These are phyloP conservation scores for Scutellaria barbata DNA, from an alignment of 257 asterid genomes.

Conservation along the genomic window DNA sequence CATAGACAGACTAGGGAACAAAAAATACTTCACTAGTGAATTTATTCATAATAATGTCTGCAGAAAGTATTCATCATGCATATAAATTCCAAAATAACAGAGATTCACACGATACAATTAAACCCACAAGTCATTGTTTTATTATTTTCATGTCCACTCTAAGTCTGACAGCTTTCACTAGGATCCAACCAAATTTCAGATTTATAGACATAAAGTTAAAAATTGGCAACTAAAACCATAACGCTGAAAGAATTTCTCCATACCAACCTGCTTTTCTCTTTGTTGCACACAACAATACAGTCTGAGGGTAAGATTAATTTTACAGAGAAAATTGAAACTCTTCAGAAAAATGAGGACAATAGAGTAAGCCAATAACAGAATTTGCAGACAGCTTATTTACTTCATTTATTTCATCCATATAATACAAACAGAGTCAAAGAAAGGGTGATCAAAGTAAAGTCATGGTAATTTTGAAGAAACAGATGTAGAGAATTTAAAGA, in stretches of 20 bases:
- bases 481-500: not conserved
- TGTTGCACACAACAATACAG: slow-evolving; percentile 20
- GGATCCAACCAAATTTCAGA: not conserved
- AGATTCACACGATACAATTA: not conserved
- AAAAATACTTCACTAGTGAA: not conserved
- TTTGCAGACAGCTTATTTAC: not conserved
- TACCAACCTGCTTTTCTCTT: not conserved
- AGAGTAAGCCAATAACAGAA: not conserved
- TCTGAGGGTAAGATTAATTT: slow-evolving; percentile 8
- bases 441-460: slow-evolving; percentile 15
- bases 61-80: slow-evolving; percentile 13
- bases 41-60: slow-evolving; percentile 1
- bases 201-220: not conserved
- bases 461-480: not conserved
- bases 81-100: not conserved
- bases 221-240: slow-evolving; percentile 5
- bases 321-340: slow-evolving; percentile 11
- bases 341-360: slow-evolving; percentile 12
- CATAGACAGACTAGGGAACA: slow-evolving; percentile 11
- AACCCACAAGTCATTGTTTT: not conserved
- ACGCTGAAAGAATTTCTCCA: not conserved
- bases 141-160: not conserved
- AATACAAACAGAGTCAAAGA: slow-evolving; percentile 6
- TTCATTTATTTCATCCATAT: not conserved
- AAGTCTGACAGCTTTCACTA: not conserved